Evolutionary conservation across 768 basidiomycete species (phyloP), one percentile per base, ranked within the genome.

Genomic region (Brasilioporus rufonigricans): DNA sequence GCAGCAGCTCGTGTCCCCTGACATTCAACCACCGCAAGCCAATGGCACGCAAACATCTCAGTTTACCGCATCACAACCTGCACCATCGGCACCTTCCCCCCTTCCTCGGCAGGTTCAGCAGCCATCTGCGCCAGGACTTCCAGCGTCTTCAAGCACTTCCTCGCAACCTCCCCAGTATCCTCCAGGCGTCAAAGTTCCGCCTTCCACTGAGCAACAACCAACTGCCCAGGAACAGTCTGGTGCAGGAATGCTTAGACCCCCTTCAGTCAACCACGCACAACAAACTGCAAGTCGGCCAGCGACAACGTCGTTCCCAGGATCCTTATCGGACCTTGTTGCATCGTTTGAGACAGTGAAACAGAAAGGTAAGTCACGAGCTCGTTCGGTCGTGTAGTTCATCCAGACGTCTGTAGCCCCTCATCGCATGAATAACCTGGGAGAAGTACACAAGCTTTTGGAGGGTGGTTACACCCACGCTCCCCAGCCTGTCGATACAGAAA

Each of bases 311-410:
- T 86, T 87, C 80, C 93, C 91, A 18, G 91, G 86, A 52, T 92
- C 86, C 26, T 69, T 99, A 67, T 91, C 92, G 12, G 96, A 98
- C 67, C 78, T 99, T 50, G 94, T 98, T 38, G 84, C 89, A 21
- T 93, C 92, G 38, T 98, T 98, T 66, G 96, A 98, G 76, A 89
- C 80, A 44, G 93, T 96, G 41, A 98, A 98, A 74, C 93, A 96
- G 77, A 94, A 97, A 71, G 93, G 95, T 94, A 58, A 46, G 77
- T 65, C n/a, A 8, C 44, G 24, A 32, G 54, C 16, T 46, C 26
- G 21, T 27, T 36, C 32, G 49, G 9, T 23, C 14, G 27, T 41
- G 14, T 27, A 21, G 21, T 31, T 52, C 16, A 33, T 35, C 40
- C 31, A 53, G 54, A 57, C 27, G 55, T 53, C 27, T 36, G 29